phyloP scores from a whole-genome alignment of 1,284 basidiomycete genomes.

The Athelia psychrophila region DNA sequence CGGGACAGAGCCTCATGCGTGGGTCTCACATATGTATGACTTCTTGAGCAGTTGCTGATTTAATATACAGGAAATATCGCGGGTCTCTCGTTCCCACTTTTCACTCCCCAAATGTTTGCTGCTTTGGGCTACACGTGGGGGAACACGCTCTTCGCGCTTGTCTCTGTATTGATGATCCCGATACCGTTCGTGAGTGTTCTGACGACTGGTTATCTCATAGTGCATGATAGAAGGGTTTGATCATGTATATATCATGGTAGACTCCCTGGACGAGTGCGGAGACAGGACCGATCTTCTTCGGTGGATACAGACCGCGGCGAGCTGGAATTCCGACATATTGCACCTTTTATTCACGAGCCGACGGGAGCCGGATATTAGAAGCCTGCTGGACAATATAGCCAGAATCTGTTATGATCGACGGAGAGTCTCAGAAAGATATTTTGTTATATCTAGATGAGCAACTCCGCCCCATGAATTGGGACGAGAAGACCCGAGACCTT shows the following conservation, averaged over 20 bases:
- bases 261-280: not conserved
- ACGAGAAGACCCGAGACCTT: not conserved
- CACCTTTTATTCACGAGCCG: not conserved
- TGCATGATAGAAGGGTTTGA: not conserved
- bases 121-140: constrained; percentile 67
- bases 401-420: not conserved
- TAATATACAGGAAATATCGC: constrained; percentile 39
- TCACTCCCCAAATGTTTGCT: constrained; percentile 61
- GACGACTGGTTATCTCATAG: too few species aligned
- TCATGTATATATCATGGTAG: not conserved
- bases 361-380: not conserved
- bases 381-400: not conserved
- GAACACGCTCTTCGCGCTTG: constrained; percentile 61
- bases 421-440: not conserved
- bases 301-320: not conserved
- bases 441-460: not conserved
- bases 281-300: not conserved
- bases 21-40: constrained; percentile 15
- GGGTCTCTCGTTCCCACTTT: constrained; percentile 53
- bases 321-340: not conserved
- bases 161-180: constrained; percentile 59
- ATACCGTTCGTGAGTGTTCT: constrained; percentile 57
- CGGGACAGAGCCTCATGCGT: constrained; percentile 74
- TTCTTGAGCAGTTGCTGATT: constrained; percentile 43
- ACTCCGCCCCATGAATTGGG: not conserved